A percentile compares a stretch with the other conserved stretches of the same genome.
Evolutionary conservation across 768 basidiomycete genomes (phyloP).

Genomic region (Mycena chlorophos): DNA sequence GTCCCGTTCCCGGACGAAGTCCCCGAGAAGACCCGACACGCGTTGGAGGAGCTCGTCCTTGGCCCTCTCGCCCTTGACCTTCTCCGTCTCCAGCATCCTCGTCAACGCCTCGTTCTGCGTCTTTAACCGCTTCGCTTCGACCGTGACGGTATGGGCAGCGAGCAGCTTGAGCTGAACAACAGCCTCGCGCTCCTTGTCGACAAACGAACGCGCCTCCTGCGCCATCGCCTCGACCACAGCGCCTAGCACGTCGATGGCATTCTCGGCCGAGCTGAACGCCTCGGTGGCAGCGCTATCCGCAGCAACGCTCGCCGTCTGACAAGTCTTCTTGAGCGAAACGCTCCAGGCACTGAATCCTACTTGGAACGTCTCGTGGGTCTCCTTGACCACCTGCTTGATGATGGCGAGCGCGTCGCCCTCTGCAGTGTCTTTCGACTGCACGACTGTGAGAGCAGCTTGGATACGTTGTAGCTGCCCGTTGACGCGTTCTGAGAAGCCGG

Average conservation of each 20-base stretch:
- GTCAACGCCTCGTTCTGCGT: conserved; percentile 69
- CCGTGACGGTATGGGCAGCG: conserved; percentile 45
- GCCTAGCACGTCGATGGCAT: conserved; percentile 57
- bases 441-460: conserved; percentile 49
- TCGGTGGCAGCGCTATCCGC: conserved; percentile 44
- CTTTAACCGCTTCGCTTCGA: conserved; percentile 61
- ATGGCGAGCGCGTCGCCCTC: conserved; percentile 53
- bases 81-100: conserved; percentile 65
- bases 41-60: conserved; percentile 76
- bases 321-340: conserved; percentile 48
- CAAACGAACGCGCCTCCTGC: conserved; percentile 56
- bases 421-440: conserved; percentile 55
- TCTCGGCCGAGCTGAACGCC: conserved; percentile 54
- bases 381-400: conserved; percentile 51
- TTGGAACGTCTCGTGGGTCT: conserved; percentile 55
- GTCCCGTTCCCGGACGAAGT: conserved; percentile 70
- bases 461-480: conserved; percentile 58
- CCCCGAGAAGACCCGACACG: conserved; percentile 69
- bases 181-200: conserved; percentile 54
- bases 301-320: conserved; percentile 47
- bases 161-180: conserved; percentile 50
- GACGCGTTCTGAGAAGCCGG: conserved; percentile 52
- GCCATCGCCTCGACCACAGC: conserved; percentile 61
- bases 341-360: conserved; percentile 57
- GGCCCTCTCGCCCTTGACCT: conserved; percentile 61